Base-by-base conservation (phyloP, 257 asterid genomes). In the Oldenlandia corymbosa region DNA sequence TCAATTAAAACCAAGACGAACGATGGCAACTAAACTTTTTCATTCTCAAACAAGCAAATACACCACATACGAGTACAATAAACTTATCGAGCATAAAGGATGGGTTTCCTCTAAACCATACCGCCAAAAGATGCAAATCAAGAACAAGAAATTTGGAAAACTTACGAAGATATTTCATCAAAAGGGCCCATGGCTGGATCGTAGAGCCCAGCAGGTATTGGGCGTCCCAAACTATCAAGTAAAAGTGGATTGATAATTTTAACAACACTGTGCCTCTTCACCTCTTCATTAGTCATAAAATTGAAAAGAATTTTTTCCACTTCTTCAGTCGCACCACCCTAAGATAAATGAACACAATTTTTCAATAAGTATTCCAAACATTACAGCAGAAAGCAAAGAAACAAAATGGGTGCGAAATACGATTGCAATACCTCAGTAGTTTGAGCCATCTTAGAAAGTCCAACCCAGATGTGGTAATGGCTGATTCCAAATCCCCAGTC, bases 131-230 rank as follows among this genome's bases (percentile, higher is more conserved):
- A 41, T 23, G 3, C 12, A 21, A 5, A 14, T 1, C n/a, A 24
- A 28, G 11, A 27, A 6, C 24, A 7, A 27, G 10, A 11, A 36
- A n/a, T 3, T 37, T 41, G 62, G 26, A 34, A 34, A 34, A 65
- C 87, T 83, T 74, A 91, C 98, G 13, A 41, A 20, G 91, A 60
- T 10, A 13, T 5, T 0, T 78, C 86, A 66, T 79, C 85, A 4
- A 77, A 63, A 26, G 97, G 87, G 11, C 99, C 99, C 88, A 92
- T 59, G 3, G 88, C 86, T 0, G 87, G 76, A 72, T 92, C 99
- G 68, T 92, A 92, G 1, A 89, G 81, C 5, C 99, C 99, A 34
- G 85, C 82, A 7, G 89, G 80, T 58, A 71, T 55, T 5, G 97
- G 90, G 67, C 70, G 68, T 4, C 76, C 78, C 66, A 82, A 65